A percentile compares a stretch with the other conserved stretches of the same genome.
These are phyloP conservation scores for Sarocladiaceae sp. DNA, from an alignment of 2,329 filamentous ascomycete genomes.

Conservation along the genomic window DNA sequence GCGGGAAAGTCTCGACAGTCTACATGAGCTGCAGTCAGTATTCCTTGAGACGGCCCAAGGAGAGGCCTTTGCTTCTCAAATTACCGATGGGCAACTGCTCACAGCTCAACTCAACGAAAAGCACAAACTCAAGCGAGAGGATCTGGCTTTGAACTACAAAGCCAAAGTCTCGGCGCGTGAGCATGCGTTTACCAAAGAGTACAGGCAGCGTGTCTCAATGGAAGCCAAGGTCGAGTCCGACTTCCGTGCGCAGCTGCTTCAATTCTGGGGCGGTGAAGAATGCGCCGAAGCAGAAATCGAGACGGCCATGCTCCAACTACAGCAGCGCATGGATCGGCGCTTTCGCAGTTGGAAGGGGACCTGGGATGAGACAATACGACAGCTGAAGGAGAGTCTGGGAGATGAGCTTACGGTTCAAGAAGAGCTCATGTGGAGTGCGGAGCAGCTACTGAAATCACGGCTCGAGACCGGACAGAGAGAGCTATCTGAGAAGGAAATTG, in stretches of 20 bases:
- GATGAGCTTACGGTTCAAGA: conserved; percentile 35
- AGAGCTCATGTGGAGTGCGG: conserved; percentile 38
- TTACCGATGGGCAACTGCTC: conserved; percentile 17
- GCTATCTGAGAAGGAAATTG: conserved; percentile 23
- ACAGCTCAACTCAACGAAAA: conserved; percentile 25
- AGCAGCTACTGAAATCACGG: conserved; percentile 19
- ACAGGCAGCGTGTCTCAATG: conserved; percentile 31
- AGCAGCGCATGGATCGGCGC: conserved; percentile 35
- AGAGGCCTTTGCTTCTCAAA: conserved; percentile 25
- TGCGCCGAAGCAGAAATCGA: conserved; percentile 27
- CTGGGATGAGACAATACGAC: conserved; percentile 34
- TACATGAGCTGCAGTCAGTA: conserved; percentile 39
- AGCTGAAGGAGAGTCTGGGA: conserved; percentile 28
- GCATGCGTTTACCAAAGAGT: conserved; percentile 33
- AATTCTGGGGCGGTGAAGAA: conserved; percentile 32
- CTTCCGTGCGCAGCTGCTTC: conserved; percentile 34
- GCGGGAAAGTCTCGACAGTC: conserved; percentile 26
- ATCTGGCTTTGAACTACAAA: conserved; percentile 20
- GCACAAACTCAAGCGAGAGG: conserved; percentile 28
- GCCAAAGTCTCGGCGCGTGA: conserved; percentile 29
- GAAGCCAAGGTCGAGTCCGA: conserved; percentile 40
- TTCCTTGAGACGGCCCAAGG: conserved; percentile 34
- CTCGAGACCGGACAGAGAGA: conserved; percentile 16
- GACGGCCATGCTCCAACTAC: conserved; percentile 29
- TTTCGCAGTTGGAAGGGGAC: conserved; percentile 37